Evolutionary conservation across 768 basidiomycete genomes (phyloP).

Genomic region (Termitomyces sp.): DNA sequence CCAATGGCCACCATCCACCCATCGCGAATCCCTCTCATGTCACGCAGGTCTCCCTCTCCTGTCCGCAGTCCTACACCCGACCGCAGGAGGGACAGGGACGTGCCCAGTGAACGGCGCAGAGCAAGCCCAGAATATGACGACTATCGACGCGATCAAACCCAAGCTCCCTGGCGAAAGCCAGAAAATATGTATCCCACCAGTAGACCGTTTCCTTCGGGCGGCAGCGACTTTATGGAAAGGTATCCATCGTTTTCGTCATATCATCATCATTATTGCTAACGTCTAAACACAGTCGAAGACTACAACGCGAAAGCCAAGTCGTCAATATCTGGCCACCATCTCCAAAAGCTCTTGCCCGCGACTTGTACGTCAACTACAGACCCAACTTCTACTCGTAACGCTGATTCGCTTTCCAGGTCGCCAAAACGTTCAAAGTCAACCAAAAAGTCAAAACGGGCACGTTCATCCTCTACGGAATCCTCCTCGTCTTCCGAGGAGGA

Average conservation of each 20-base stretch:
- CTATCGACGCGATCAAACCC: conserved; percentile 35
- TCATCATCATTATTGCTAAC: background rate
- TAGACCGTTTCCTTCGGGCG: conserved; percentile 24
- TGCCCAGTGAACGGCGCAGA: conserved; percentile 23
- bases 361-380: conserved; percentile 35
- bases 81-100: conserved; percentile 19
- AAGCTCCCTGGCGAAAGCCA: conserved; percentile 39
- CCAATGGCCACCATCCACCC: conserved; percentile 16
- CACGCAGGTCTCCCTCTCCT: conserved; percentile 34
- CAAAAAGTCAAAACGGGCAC: conserved; percentile 56
- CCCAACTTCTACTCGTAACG: background rate
- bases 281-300: conserved; percentile 50
- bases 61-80: conserved; percentile 28
- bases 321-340: conserved; percentile 80
- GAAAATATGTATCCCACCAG: conserved; percentile 54
- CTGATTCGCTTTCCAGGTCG: conserved; percentile 34
- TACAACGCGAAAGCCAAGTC: conserved; percentile 53
- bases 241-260: conserved; percentile 23
- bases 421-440: conserved; percentile 48
- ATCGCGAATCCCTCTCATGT: conserved; percentile 11
- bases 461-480: conserved; percentile 44
- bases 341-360: conserved; percentile 60
- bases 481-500: conserved; percentile 54
- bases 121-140: conserved; percentile 59
- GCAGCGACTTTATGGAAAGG: conserved; percentile 66